Conservation (phyloP, 352 stramenopile species). For the Pythium scleroteichum region DNA sequence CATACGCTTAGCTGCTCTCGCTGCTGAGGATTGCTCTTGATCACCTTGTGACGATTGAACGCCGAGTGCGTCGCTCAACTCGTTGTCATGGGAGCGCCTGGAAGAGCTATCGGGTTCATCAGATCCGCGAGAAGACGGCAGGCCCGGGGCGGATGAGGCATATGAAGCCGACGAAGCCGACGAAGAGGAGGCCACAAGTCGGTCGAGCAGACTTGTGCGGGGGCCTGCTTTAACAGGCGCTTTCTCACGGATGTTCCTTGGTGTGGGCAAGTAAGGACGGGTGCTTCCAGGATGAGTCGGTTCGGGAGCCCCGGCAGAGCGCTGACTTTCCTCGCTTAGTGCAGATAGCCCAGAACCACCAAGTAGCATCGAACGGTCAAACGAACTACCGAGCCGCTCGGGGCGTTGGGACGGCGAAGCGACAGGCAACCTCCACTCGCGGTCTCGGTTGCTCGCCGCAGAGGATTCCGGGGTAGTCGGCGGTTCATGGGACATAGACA, state of each 20-base stretch:
- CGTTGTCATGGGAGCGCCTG: slow-evolving; percentile 39
- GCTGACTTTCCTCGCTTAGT: slow-evolving; percentile 18
- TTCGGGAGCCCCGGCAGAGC: neutral
- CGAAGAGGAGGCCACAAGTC: slow-evolving; percentile 32
- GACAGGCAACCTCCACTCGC: neutral
- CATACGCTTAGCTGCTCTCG: neutral
- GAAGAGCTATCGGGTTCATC: neutral
- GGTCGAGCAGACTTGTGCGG: slow-evolving; percentile 12
- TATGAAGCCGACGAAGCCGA: slow-evolving; percentile 25
- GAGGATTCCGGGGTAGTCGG: slow-evolving; percentile 9
- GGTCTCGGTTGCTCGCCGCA: neutral
- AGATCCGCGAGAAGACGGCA: slow-evolving; percentile 24
- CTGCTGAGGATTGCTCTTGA: neutral
- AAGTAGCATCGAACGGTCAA: slow-evolving; percentile 60
- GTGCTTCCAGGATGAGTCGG: neutral
- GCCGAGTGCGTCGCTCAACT: slow-evolving; percentile 60
- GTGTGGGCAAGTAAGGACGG: neutral
- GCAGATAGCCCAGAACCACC: slow-evolving; percentile 42
- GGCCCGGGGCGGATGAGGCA: slow-evolving; percentile 9
- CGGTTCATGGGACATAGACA: slow-evolving; percentile 26
- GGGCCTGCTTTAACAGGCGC: neutral
- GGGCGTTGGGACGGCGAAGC: neutral
- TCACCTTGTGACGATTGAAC: slow-evolving; percentile 23
- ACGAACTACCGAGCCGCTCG: slow-evolving; percentile 26
- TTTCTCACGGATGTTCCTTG: neutral